These are phyloP conservation scores for Boletellus sp. DNA, from an alignment of 1,284 basidiomycete species.

Conservation along the genomic window DNA sequence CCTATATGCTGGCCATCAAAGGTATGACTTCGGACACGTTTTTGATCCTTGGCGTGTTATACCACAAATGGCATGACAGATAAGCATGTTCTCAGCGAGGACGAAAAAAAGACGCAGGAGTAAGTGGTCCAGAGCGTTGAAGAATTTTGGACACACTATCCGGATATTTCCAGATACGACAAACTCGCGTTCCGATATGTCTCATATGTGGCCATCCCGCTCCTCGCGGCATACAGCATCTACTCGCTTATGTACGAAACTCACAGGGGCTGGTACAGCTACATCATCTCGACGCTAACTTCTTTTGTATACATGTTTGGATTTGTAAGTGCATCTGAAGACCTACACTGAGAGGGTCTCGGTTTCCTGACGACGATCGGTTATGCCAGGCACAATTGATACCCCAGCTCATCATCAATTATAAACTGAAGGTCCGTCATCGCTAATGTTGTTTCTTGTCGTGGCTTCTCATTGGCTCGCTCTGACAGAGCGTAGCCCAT, in stretches of 20 bases:
- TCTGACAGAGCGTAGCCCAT: slow-evolving; percentile 76
- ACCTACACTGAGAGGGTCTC: not conserved
- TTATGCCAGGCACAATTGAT: slow-evolving; percentile 74
- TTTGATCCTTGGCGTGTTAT: slow-evolving; percentile 6
- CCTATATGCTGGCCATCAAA: slow-evolving; percentile 80
- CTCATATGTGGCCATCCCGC: slow-evolving; percentile 81
- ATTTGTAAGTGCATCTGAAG: slow-evolving; percentile 62
- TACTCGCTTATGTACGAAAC: slow-evolving; percentile 90
- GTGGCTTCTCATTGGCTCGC: slow-evolving; percentile 14
- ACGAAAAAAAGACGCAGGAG: slow-evolving; percentile 98
- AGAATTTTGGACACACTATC: slow-evolving; percentile 21
- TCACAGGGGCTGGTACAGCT: slow-evolving; percentile 94
- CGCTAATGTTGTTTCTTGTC: slow-evolving; percentile 19
- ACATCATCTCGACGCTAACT: slow-evolving; percentile 83
- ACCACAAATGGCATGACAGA: slow-evolving; percentile 43
- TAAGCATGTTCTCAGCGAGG: slow-evolving; percentile 90
- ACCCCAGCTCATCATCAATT: slow-evolving; percentile 93
- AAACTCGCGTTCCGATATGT: slow-evolving; percentile 88
- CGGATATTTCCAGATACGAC: slow-evolving; percentile 58
- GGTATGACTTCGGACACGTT: slow-evolving; percentile 44
- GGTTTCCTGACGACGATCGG: slow-evolving; percentile 18
- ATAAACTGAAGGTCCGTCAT: slow-evolving; percentile 80
- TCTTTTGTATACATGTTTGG: slow-evolving; percentile 96
- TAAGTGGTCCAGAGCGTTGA: slow-evolving; percentile 39
- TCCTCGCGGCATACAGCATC: slow-evolving; percentile 81